Conservation (phyloP, 305 asterid genomes). For the Fraxinus greggii region DNA sequence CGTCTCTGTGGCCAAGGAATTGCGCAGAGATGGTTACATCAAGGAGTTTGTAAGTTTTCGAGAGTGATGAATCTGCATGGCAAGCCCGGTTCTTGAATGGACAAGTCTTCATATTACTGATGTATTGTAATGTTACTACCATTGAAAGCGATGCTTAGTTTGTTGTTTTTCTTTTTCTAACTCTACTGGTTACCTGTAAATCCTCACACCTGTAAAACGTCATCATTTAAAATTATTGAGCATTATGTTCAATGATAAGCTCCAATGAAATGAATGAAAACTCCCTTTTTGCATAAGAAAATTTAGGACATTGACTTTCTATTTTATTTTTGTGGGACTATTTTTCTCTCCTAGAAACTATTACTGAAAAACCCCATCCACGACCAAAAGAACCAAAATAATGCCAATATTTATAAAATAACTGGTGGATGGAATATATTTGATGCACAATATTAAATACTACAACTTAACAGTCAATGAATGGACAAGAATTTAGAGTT, state of each 20-base stretch:
- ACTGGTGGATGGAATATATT: neutral
- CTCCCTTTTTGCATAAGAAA: neutral
- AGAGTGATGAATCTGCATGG: too few species aligned
- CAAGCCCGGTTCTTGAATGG: too few species aligned
- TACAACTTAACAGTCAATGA: neutral
- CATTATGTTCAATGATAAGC: neutral
- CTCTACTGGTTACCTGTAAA: neutral
- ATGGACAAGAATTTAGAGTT: neutral
- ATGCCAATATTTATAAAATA: neutral
- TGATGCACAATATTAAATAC: neutral
- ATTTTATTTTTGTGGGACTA: neutral
- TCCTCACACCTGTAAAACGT: neutral
- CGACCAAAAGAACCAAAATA: neutral
- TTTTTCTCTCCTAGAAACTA: neutral
- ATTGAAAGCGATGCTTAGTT: neutral
- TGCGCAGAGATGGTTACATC: conserved; percentile 60
- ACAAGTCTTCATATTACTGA: too few species aligned
- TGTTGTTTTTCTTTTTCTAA: too few species aligned
- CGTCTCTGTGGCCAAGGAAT: conserved; percentile 79
- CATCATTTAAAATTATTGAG: too few species aligned
- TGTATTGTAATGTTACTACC: too few species aligned
- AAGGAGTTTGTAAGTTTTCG: too few species aligned
- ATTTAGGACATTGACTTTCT: neutral
- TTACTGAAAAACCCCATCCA: neutral
- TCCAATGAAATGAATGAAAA: neutral